These are phyloP conservation scores for Penicillium roqueforti DNA, from an alignment of 495 filamentous ascomycete species.

Conservation along the genomic window DNA sequence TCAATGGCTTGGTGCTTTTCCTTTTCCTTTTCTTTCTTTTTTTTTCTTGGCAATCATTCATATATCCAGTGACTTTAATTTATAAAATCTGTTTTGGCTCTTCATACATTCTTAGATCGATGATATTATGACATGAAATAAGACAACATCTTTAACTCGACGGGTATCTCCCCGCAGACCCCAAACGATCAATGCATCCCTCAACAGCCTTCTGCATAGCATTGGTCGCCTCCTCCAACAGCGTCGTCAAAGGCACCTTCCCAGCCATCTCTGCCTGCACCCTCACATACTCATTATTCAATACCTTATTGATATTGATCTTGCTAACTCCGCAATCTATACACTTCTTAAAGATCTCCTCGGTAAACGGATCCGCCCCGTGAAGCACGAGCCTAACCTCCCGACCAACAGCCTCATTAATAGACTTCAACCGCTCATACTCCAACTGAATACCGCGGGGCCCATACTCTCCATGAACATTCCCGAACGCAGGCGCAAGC, in stretches of 20 bases:
- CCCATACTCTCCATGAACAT: conserved; percentile 82
- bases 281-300: conserved; percentile 66
- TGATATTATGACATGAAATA: neutral
- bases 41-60: conserved; percentile 11
- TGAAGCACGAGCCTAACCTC: conserved; percentile 69
- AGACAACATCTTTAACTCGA: conserved; percentile 1
- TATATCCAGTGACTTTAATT: conserved; percentile 25
- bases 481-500: conserved; percentile 80
- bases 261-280: conserved; percentile 64
- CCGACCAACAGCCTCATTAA: conserved; percentile 58
- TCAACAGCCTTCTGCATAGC: conserved; percentile 75
- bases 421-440: conserved; percentile 62
- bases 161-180: conserved; percentile 56
- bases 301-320: conserved; percentile 78
- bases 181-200: conserved; percentile 67
- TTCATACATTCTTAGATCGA: conserved; percentile 2
- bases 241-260: conserved; percentile 59
- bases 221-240: conserved; percentile 68
- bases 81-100: conserved; percentile 2
- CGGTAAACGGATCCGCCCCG: conserved; percentile 70
- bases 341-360: conserved; percentile 62
- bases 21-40: conserved; percentile 9
- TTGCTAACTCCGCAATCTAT: conserved; percentile 70
- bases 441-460: conserved; percentile 68
- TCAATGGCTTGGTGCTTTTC: conserved; percentile 7